Conservation (phyloP, 164 flowering plant genomes). For the Houttuynia cordata region DNA sequence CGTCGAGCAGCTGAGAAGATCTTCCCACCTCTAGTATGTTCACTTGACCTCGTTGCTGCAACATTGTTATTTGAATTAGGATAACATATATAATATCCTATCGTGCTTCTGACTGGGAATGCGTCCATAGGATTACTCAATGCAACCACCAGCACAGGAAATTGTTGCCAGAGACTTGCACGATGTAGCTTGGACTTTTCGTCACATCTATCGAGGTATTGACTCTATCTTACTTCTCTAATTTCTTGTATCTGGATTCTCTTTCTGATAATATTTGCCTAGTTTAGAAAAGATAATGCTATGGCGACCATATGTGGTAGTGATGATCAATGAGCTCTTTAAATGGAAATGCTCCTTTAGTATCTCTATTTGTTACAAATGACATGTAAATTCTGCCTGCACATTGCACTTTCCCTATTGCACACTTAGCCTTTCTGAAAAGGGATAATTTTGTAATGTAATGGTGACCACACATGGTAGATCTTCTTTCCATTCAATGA, state of each 20-base stretch:
- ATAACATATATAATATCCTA: neutral
- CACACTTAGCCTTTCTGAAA: no score
- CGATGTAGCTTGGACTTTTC: conserved; percentile 76
- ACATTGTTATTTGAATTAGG: no score
- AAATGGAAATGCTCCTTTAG: no score
- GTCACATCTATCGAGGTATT: conserved; percentile 90
- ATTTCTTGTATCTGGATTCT: neutral
- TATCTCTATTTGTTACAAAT: no score
- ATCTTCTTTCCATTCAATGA: no score
- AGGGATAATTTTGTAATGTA: no score
- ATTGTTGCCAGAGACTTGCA: conserved; percentile 78
- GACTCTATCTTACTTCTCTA: neutral
- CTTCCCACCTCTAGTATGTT: conserved; percentile 74
- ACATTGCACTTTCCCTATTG: no score
- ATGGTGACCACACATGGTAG: no score
- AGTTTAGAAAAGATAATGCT: neutral
- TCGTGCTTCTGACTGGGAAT: conserved; percentile 9
- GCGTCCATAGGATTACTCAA: conserved; percentile 57
- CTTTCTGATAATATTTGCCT: neutral
- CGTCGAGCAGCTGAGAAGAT: conserved; percentile 98
- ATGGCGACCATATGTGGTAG: no score
- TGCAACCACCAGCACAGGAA: conserved; percentile 97
- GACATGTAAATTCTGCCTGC: no score
- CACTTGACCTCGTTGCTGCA: neutral
- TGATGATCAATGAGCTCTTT: no score